Evolutionary conservation across 371 early-diverging fungal species (phyloP).

Genomic region (Coelomomyces lativittatus): DNA sequence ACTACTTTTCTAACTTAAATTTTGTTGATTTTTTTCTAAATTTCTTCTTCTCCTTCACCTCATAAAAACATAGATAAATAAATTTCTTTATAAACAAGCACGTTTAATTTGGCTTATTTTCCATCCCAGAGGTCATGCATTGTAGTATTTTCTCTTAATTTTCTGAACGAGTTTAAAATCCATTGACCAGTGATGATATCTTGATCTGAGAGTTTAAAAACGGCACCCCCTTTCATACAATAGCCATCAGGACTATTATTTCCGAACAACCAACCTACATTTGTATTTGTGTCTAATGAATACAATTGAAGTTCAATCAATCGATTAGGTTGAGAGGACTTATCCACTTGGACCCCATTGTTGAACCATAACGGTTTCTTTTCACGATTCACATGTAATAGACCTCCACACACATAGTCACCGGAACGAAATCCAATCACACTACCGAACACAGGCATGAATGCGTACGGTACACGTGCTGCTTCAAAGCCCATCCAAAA

Average conservation of each 20-base stretch:
- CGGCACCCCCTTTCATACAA: too few species aligned
- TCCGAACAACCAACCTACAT: background rate
- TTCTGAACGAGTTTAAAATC: too few species aligned
- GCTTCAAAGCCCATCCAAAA: conserved; percentile 10
- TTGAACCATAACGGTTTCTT: background rate
- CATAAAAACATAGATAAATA: too few species aligned
- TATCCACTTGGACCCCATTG: background rate
- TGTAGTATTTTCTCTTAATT: too few species aligned
- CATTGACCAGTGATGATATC: too few species aligned
- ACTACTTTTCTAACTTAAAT: too few species aligned
- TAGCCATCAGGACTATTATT: background rate
- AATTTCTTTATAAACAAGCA: too few species aligned
- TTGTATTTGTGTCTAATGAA: background rate
- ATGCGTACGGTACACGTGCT: conserved; percentile 5
- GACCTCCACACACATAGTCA: background rate
- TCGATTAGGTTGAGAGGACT: background rate
- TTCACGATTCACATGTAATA: background rate
- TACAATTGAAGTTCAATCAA: background rate
- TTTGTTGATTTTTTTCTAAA: too few species aligned
- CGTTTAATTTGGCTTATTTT: too few species aligned
- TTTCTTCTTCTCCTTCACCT: too few species aligned
- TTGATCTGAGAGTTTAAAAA: too few species aligned
- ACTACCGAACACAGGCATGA: background rate
- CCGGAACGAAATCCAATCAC: background rate
- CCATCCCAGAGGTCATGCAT: too few species aligned